phyloP scores from a whole-genome alignment of 306 rosid species.

The Cucumis sativus region Cucumber_9930_V3 NC_026657.2:8585501-8586000 shows the following conservation, averaged over 20 bases:
- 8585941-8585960: not conserved
- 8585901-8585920: not conserved
- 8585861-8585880: not conserved
- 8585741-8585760: not conserved
- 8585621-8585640: not conserved
- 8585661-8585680: not conserved
- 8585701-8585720: not conserved
- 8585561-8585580: not conserved
- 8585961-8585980: too few species aligned
- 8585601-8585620: not conserved
- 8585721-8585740: not conserved
- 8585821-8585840: not conserved
- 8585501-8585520: constrained; percentile 1
- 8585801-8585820: not conserved
- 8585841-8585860: not conserved
- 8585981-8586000: not conserved
- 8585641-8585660: not conserved
- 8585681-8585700: not conserved
- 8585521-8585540: not conserved
- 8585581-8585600: not conserved
- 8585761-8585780: not conserved
- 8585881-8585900: not conserved
- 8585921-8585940: not conserved
- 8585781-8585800: not conserved
- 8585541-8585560: not conserved